phyloP scores from a whole-genome alignment of 2,329 filamentous ascomycete species.

The Colletotrichum lini region DNA sequence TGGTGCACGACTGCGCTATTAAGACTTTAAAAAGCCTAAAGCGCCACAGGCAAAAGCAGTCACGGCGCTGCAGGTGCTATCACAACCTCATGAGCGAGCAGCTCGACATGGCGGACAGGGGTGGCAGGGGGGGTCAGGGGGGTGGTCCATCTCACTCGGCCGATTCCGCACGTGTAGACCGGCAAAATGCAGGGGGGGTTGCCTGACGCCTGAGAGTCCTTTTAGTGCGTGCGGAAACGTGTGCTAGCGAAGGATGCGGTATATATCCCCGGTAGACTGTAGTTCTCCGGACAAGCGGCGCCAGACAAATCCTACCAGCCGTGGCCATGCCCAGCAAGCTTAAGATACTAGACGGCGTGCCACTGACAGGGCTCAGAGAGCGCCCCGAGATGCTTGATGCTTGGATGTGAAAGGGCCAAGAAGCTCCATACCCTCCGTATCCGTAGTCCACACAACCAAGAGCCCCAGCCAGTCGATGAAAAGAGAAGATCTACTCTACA shows the following conservation, averaged over 20 bases:
- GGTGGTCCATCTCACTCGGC: slow-evolving; percentile 10
- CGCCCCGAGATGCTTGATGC: background rate
- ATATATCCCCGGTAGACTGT: slow-evolving; percentile 4
- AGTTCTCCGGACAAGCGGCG: slow-evolving; percentile 7
- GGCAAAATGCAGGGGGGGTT: slow-evolving; percentile 16
- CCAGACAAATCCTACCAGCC: background rate
- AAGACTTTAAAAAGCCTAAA: background rate
- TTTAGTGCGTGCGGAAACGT: background rate
- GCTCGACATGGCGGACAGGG: slow-evolving; percentile 5
- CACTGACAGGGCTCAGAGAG: slow-evolving; percentile 20
- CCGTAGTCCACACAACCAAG: too few species aligned
- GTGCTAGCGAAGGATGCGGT: slow-evolving; percentile 23
- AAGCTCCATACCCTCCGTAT: background rate
- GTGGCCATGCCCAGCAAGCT: slow-evolving; percentile 15
- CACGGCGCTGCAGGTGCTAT: slow-evolving; percentile 1
- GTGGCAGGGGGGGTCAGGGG: background rate
- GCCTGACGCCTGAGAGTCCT: background rate
- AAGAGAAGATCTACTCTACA: slow-evolving; percentile 11
- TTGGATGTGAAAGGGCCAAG: slow-evolving; percentile 1
- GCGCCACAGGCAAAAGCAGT: background rate
- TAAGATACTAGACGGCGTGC: slow-evolving; percentile 29
- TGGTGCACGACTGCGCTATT: background rate
- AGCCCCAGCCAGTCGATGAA: too few species aligned
- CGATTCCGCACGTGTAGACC: slow-evolving; percentile 37
- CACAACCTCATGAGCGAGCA: slow-evolving; percentile 5